phyloP scores from a whole-genome alignment of 805 yeast species.

The Hemisphaericaspora nanyangensis region DNA sequence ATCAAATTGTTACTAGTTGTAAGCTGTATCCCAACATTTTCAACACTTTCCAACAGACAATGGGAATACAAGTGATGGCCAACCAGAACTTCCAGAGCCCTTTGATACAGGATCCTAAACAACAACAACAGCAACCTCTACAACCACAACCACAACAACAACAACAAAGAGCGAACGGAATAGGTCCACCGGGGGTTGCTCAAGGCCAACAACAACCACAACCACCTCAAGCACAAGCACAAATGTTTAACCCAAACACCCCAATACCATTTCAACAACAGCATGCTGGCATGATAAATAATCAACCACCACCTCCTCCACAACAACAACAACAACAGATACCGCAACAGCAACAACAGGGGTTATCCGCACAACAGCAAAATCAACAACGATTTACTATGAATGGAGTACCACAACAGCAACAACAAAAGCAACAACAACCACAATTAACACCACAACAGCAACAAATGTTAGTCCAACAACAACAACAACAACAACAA shows the following conservation, averaged over 20 bases:
- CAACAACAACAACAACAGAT: constrained; percentile 1
- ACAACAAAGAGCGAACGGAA: constrained; percentile 7
- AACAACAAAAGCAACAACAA: constrained; percentile 5
- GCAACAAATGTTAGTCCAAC: constrained; percentile 7
- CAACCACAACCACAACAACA: constrained; percentile 20
- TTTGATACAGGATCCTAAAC: constrained; percentile 11
- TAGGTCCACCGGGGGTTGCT: constrained; percentile 2
- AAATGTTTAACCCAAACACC: constrained; percentile 12
- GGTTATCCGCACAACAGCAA: too few species aligned
- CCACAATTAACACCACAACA: constrained; percentile 3
- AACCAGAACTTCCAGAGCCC: constrained; percentile 8
- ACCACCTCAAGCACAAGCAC: constrained; percentile 20
- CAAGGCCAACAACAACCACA: constrained; percentile 9
- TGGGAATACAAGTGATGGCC: constrained; percentile 10
- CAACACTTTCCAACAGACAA: constrained; percentile 9
- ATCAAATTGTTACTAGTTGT: too few species aligned
- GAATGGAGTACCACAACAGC: constrained; percentile 3
- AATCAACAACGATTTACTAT: constrained; percentile 4
- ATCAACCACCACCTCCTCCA: constrained; percentile 2
- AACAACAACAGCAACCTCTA: constrained; percentile 14
- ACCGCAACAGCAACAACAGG: constrained; percentile 1
- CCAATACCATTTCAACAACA: constrained; percentile 10
- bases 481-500: constrained; percentile 7
- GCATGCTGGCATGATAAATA: constrained; percentile 4
- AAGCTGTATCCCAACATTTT: too few species aligned